phyloP scores from a whole-genome alignment of 83 land plant genomes.

The Picea abies region DNA sequence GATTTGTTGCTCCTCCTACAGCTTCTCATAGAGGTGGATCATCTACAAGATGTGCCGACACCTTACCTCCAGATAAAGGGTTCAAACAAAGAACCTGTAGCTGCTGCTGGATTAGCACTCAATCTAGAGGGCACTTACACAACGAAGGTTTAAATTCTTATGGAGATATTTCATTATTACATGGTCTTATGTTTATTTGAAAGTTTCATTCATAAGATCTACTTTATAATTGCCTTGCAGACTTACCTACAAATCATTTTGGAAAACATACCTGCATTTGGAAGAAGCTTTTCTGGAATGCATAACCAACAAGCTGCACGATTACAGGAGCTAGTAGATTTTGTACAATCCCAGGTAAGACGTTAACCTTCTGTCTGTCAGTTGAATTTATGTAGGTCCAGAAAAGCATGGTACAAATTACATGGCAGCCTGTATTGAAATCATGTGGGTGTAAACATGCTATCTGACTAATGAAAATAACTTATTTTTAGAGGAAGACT shows the following conservation, averaged over 20 bases:
- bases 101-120: constrained; percentile 81
- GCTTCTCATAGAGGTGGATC: constrained; percentile 97
- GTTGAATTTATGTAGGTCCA: too few relatives aligned
- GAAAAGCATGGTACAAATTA: too few relatives aligned
- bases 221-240: constrained; percentile 33
- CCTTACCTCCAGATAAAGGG: constrained; percentile 97
- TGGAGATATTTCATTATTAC: background rate
- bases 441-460: too few relatives aligned
- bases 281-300: constrained; percentile 60
- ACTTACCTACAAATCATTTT: constrained; percentile 92
- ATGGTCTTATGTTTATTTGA: background rate
- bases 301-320: constrained; percentile 86
- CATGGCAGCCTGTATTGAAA: too few relatives aligned
- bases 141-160: constrained; percentile 64
- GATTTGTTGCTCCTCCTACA: constrained; percentile 25
- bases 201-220: background rate
- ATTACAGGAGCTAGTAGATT: constrained; percentile 89
- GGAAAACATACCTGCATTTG: constrained; percentile 62
- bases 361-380: too few relatives aligned
- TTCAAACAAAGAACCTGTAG: constrained; percentile 86
- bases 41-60: constrained; percentile 81
- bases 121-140: constrained; percentile 93
- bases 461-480: too few relatives aligned
- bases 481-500: too few relatives aligned
- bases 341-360: constrained; percentile 88